Evolutionary conservation across 768 basidiomycete genomes (phyloP).

Genomic region (Stropharia rugosoannulata): DNA sequence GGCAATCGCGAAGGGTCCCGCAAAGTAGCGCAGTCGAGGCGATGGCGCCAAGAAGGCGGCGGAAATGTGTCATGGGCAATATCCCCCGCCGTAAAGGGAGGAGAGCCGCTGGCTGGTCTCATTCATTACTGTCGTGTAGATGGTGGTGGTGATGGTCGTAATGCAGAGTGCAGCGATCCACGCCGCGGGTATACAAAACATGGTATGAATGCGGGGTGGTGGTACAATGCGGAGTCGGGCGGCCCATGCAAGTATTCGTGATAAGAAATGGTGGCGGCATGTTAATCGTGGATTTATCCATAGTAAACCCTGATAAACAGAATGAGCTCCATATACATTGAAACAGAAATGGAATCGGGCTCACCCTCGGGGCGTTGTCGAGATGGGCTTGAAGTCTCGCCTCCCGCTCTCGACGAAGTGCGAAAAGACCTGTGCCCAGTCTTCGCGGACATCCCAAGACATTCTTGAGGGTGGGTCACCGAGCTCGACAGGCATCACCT

Average conservation of each 20-base stretch:
- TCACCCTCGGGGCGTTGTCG: conserved; percentile 73
- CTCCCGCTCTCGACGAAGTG: conserved; percentile 74
- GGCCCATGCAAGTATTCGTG: conserved; percentile 11
- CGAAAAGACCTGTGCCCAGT: conserved; percentile 68
- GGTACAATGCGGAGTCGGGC: conserved; percentile 18
- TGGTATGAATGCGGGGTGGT: conserved; percentile 14
- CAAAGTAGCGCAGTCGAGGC: no score
- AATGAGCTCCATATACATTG: conserved; percentile 2
- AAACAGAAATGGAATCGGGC: conserved; percentile 23
- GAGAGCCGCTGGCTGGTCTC: no score
- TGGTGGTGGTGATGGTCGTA: conserved; percentile 11
- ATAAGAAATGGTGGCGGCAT: conserved; percentile 1
- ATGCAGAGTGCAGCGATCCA: conserved; percentile 25
- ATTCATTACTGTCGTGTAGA: conserved; percentile 6
- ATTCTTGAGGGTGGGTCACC: conserved; percentile 70
- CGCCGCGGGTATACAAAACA: conserved; percentile 25
- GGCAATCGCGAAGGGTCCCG: no score
- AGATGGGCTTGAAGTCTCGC: conserved; percentile 82
- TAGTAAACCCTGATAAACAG: conserved; percentile 24
- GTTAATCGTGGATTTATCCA: conserved; percentile 19
- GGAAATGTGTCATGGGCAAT: no score
- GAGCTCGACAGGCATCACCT: conserved; percentile 87
- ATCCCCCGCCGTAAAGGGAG: no score
- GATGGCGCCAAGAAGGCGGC: no score
- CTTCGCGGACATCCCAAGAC: conserved; percentile 71